phyloP scores from a whole-genome alignment of 768 basidiomycete species.

The Sporobolomyces pararoseus region DNA sequence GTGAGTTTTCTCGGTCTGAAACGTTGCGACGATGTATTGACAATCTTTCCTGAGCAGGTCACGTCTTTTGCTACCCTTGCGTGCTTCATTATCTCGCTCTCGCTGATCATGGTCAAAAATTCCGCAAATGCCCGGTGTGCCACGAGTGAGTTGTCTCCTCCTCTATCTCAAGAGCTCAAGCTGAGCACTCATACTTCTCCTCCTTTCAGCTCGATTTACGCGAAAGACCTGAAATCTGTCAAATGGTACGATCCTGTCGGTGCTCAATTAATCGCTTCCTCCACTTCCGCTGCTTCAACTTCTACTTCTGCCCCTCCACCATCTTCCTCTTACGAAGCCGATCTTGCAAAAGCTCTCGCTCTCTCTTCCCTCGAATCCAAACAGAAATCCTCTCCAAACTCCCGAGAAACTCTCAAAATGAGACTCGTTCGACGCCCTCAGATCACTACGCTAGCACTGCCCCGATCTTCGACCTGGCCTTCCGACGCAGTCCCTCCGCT shows the following conservation, averaged over 20 bases:
- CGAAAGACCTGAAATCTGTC: slow-evolving; percentile 84
- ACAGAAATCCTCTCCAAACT: neutral
- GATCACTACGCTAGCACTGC: slow-evolving; percentile 89
- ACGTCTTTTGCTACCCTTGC: slow-evolving; percentile 93
- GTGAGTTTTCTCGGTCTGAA: neutral
- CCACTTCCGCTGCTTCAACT: neutral
- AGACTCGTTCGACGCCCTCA: slow-evolving; percentile 87
- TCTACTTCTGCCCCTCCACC: neutral
- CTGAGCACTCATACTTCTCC: neutral
- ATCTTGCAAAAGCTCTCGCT: slow-evolving; percentile 31
- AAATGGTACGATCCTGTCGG: slow-evolving; percentile 67
- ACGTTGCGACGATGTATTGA: too few species aligned
- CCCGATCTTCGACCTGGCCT: slow-evolving; percentile 87
- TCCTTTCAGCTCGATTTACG: slow-evolving; percentile 62
- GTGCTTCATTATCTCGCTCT: slow-evolving; percentile 49
- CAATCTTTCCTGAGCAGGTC: slow-evolving; percentile 47
- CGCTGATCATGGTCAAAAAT: slow-evolving; percentile 55
- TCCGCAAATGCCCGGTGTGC: slow-evolving; percentile 92
- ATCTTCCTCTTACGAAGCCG: slow-evolving; percentile 10
- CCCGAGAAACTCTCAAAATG: slow-evolving; percentile 62
- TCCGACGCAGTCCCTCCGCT: slow-evolving; percentile 86
- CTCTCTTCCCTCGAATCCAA: slow-evolving; percentile 22
- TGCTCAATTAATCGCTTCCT: slow-evolving; percentile 29
- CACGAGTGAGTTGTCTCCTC: slow-evolving; percentile 57
- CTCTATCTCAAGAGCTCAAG: neutral